Evolutionary conservation across 2,329 filamentous ascomycete genomes (phyloP), one percentile per base, ranked within the genome.

Genomic region (Aspergillus sp.): DNA sequence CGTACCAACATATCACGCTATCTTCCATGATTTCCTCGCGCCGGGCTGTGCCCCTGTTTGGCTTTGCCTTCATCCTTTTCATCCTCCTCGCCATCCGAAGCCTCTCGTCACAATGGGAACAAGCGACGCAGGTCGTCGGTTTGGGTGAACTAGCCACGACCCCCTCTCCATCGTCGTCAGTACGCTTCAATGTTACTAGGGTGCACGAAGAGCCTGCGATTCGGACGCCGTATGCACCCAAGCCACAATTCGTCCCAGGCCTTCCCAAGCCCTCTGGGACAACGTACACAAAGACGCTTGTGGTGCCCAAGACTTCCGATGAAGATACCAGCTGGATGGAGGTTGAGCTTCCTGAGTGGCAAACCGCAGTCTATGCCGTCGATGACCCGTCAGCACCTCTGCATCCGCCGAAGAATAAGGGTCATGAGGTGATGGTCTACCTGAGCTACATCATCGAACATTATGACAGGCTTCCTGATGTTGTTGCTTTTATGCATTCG

Each of bases 361-460:
- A 73, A 21, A 69, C 77, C 10, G 78, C 81, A 10, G 70, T 84
- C 11, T 86, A 86, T 64, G 77, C 82, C 51, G 82, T 82, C 30
- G 80, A 86, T 64, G 82, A 85, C 61, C 78, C 78, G 2, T 71
- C 73, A 23, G 79, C 83, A 6, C 73, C 78, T 23, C 68, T 83
- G 19, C 83, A 83, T 65, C 77, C 83, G 0, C 82, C 83, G 5
- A 80, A 80, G 67, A 86, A 88, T 64, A 86, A 87, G 68, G 86
- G 86, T 47, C 81, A 85, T 66, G 86, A 88, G 71, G 83, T 84
- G 23, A 87, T 88, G 81, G 78, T 81, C 11, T 88, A 88, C 70
- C 77, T 88, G 51, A 84, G 83, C 47, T 88, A 85, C 71, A 83
- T 88, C 62, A 85, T 88, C 69, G 84, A 88, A 63, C 79, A 86